Base-by-base conservation (phyloP, 345 rosid species). In the Microcos paniculata region DNA sequence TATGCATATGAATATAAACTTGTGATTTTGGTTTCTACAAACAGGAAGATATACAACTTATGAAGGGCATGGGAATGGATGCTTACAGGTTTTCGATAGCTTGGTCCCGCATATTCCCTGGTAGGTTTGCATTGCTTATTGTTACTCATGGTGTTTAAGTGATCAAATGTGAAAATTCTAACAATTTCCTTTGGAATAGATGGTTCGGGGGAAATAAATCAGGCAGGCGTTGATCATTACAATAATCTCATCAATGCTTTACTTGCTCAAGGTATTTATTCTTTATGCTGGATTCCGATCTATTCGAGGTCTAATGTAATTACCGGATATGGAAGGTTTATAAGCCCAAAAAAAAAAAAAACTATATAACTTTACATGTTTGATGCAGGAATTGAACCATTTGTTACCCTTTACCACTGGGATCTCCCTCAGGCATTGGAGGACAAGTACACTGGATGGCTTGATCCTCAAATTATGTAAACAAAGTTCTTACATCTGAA, bases 11-110 rank as follows among this genome's bases (percentile, higher is more conserved):
- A 28, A 9, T 0, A 48, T 46, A 35, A 7, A 35, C 3, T 35
- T 35, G 6, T 35, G 40, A 35, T 35, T 35, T 35, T 35, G 4
- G 10, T 58, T 57, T 43, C 21, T 63, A 48, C 33, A 71, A 83
- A 77, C 87, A 92, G 97, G 98, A 90, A 78, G 99, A 96, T 85
- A 77, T 93, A 70, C 91, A 91, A 45, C 91, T 90, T 8, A 93
- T 96, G 98, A 96, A 93, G 83, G 91, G 90, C 74, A 89, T 96
- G 93, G 98, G 98, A 30, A 87, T 96, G 96, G 98, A 93, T 78
- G 92, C 99, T 72, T 96, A 89, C 33, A 78, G 99, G 77, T 96
- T 96, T 76, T 96, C 99, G 9, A 90, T 96, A 62, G 88, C 99
- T 2, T 96, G 99, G 98, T 18, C 96, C 48, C 88, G 99, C 55